Percentiles rank a stretch among this genome's conserved stretches.
phyloP scores from a whole-genome alignment of 495 filamentous ascomycete genomes.

The Penicillium fimorum region DNA sequence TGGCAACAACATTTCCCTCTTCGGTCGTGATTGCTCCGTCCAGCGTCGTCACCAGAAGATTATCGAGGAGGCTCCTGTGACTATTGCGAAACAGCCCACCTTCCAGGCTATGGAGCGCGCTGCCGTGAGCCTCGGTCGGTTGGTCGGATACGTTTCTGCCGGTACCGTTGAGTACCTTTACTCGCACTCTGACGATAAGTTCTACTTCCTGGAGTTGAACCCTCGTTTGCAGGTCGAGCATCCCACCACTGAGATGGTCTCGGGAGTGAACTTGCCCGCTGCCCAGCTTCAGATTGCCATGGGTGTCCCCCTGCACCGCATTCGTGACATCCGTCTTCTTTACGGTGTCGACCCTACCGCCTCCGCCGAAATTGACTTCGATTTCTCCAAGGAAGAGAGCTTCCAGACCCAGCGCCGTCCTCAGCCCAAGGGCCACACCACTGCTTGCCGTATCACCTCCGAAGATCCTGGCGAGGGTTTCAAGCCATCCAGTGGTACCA shows the following conservation, averaged over 20 bases:
- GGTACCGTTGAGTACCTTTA: slow-evolving; percentile 99
- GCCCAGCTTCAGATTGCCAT: slow-evolving; percentile 98
- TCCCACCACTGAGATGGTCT: slow-evolving; percentile 99
- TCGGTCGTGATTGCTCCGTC: slow-evolving; percentile 97
- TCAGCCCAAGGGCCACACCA: slow-evolving; percentile 92
- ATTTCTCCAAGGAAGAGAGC: slow-evolving; percentile 86
- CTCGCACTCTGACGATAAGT: slow-evolving; percentile 96
- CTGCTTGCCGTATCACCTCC: slow-evolving; percentile 98
- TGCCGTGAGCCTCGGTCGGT: slow-evolving; percentile 85
- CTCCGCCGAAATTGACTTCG: slow-evolving; percentile 88
- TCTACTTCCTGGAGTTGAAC: slow-evolving; percentile 99
- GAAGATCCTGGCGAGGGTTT: slow-evolving; percentile 99
- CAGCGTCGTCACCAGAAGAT: slow-evolving; percentile 99
- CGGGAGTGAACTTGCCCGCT: slow-evolving; percentile 93
- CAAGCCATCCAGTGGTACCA: slow-evolving; percentile 97
- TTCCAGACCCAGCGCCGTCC: slow-evolving; percentile 83
- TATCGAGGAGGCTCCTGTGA: slow-evolving; percentile 98
- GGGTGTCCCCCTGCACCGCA: slow-evolving; percentile 94
- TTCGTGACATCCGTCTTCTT: slow-evolving; percentile 91
- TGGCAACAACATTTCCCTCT: slow-evolving; percentile 98
- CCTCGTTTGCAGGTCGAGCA: slow-evolving; percentile 99
- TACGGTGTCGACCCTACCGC: slow-evolving; percentile 93
- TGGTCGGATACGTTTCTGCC: slow-evolving; percentile 97
- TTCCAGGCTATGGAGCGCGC: slow-evolving; percentile 97
- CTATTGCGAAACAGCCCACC: slow-evolving; percentile 81